These are phyloP conservation scores for Sugiyamaella marilandica DNA, from an alignment of 805 yeast genomes.

Conservation along the genomic window DNA sequence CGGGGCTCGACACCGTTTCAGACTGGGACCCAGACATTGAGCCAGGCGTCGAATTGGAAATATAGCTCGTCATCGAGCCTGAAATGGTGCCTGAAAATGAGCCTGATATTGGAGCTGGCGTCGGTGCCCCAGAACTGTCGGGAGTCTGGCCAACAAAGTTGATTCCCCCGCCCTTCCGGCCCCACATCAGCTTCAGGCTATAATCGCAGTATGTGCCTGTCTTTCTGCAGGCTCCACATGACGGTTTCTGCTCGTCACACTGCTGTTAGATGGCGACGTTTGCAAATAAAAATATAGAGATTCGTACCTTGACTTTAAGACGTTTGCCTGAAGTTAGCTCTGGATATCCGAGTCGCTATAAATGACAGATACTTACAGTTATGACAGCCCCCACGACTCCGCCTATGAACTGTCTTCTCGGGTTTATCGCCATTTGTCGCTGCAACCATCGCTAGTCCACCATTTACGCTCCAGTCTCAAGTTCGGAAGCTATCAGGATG, in stretches of 20 bases:
- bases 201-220: constrained; percentile 53
- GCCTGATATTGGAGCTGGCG: neutral
- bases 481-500: too few species aligned
- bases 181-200: constrained; percentile 62
- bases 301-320: constrained; percentile 20
- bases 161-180: constrained; percentile 51
- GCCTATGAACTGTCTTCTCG: constrained; percentile 16
- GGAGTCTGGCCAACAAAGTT: neutral
- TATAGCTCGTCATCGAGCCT: neutral
- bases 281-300: neutral
- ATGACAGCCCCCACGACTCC: constrained; percentile 27
- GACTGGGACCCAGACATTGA: neutral
- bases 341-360: neutral
- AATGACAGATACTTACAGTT: constrained; percentile 20
- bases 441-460: too few species aligned
- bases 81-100: neutral
- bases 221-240: constrained; percentile 53
- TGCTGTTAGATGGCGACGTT: constrained; percentile 31
- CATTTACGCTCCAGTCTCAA: too few species aligned
- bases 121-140: neutral
- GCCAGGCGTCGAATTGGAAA: neutral
- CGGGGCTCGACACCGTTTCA: neutral
- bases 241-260: constrained; percentile 66
- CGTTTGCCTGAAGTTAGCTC: constrained; percentile 17
- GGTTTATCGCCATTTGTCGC: too few species aligned